phyloP scores from a whole-genome alignment of 345 rosid species.

The Durio zibethinus region DNA sequence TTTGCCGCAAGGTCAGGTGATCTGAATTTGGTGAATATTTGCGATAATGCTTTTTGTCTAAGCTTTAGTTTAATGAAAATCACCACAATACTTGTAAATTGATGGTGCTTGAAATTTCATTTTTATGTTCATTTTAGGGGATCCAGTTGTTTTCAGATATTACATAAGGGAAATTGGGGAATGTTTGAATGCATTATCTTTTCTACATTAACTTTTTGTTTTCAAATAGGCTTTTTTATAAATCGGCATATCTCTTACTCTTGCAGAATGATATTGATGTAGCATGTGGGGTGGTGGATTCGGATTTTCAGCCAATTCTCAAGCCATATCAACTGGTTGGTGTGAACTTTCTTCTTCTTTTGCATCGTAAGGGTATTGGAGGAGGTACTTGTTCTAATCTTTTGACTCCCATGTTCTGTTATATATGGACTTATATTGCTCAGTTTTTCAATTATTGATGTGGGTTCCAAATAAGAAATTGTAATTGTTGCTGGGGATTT shows the following conservation, averaged over 20 bases:
- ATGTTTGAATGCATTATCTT: not conserved
- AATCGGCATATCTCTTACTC: not conserved
- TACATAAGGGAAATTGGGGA: not conserved
- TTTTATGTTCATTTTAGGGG: not conserved
- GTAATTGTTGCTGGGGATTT: slow-evolving; percentile 3
- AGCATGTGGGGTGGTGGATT: slow-evolving; percentile 69
- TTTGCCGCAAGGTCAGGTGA: not conserved
- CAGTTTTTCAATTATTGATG: not conserved
- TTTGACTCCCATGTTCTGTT: not conserved
- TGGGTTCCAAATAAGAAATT: not conserved
- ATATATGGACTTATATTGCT: not conserved
- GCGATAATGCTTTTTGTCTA: not conserved
- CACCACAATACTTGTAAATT: not conserved
- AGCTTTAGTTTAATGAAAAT: not conserved
- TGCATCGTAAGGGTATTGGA: slow-evolving; percentile 75
- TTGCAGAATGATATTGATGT: slow-evolving; percentile 74
- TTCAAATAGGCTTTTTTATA: not conserved
- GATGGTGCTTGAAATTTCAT: not conserved
- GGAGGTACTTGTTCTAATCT: slow-evolving; percentile 56
- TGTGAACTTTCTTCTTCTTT: slow-evolving; percentile 91
- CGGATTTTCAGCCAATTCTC: slow-evolving; percentile 79
- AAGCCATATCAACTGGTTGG: slow-evolving; percentile 95
- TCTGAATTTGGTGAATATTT: not conserved
- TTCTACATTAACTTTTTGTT: slow-evolving; percentile 8
- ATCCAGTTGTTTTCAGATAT: not conserved